These are phyloP conservation scores for Russula vinacea DNA, from an alignment of 768 basidiomycete genomes.

Conservation along the genomic window DNA sequence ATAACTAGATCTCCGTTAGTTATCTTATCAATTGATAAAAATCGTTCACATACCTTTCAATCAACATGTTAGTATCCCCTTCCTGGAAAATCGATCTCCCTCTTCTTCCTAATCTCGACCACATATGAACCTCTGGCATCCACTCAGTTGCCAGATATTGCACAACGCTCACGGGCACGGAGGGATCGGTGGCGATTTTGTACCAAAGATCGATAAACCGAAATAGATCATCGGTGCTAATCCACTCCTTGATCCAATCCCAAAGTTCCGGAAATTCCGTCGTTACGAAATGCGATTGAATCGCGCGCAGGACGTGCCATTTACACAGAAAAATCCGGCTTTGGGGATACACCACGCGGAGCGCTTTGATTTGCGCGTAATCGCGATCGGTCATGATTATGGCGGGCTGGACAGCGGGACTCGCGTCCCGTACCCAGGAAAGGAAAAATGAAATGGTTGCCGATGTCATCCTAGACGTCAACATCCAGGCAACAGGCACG, in stretches of 20 bases:
- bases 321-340: not conserved
- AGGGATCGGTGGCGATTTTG: not conserved
- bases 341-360: not conserved
- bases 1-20: not conserved
- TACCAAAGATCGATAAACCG: not conserved
- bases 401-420: not conserved
- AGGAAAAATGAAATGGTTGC: not conserved
- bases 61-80: not conserved
- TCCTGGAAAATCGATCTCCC: not conserved
- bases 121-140: not conserved
- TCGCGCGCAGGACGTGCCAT: not conserved
- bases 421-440: not conserved
- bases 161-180: not conserved
- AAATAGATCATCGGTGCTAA: not conserved
- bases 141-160: not conserved
- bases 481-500: not conserved
- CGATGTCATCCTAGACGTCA: not conserved
- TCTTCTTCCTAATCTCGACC: not conserved
- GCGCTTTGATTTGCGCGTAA: not conserved
- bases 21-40: too few relatives aligned
- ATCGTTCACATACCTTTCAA: not conserved
- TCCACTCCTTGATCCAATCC: not conserved
- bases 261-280: not conserved
- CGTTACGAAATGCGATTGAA: not conserved
- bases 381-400: not conserved